These are phyloP conservation scores for Tetrahymena elliotti DNA, from an alignment of 73 alveolate genomes.

Conservation along the genomic window DNA sequence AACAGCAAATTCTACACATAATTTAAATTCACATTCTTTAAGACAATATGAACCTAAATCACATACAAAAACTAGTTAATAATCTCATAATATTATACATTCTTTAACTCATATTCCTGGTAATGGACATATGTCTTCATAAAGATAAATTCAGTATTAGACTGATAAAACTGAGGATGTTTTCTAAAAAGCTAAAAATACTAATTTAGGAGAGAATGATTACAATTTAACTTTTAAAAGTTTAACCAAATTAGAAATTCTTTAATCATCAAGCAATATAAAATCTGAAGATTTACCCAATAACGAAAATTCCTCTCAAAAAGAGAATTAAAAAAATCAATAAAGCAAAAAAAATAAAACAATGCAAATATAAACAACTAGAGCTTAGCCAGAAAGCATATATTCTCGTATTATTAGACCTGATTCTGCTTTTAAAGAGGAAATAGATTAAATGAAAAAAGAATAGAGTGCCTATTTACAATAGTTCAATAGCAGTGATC, in stretches of 20 bases:
- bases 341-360: neutral
- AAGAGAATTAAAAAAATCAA: neutral
- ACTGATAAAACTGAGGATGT: neutral
- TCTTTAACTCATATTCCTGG: neutral
- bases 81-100: neutral
- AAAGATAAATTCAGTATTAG: neutral
- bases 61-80: neutral
- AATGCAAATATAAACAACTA: neutral
- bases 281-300: neutral
- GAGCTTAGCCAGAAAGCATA: neutral
- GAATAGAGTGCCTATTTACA: neutral
- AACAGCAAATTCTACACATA: neutral
- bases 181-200: neutral
- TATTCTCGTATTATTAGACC: neutral
- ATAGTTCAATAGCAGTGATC: neutral
- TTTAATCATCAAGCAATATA: neutral
- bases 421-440: neutral
- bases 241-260: neutral
- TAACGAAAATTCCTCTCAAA: neutral
- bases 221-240: neutral
- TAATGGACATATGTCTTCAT: neutral
- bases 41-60: neutral
- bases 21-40: neutral
- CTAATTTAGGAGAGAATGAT: neutral
- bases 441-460: neutral